A percentile compares a stretch with the other conserved stretches of the same genome.
phyloP scores from a whole-genome alignment of 2,329 filamentous ascomycete genomes.

The Rutstroemia sp. region DNA sequence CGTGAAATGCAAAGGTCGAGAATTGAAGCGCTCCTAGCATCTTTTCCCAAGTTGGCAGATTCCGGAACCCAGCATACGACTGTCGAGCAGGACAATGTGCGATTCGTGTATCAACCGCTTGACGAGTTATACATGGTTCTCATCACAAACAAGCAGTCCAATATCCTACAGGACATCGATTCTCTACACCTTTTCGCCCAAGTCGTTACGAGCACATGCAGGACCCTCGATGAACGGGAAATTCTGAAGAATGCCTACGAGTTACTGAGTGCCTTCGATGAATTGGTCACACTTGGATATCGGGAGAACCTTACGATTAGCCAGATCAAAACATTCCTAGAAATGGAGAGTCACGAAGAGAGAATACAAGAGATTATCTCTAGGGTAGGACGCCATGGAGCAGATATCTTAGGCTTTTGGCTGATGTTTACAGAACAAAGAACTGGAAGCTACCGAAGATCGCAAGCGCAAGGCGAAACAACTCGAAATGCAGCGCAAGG shows the following conservation, averaged over 20 bases:
- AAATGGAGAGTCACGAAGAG: conserved; percentile 99
- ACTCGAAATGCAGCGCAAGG: conserved; percentile 97
- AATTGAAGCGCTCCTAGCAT: conserved; percentile 92
- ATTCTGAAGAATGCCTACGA: conserved; percentile 95
- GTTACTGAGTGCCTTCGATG: conserved; percentile 91
- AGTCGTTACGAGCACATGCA: conserved; percentile 94
- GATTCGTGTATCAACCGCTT: conserved; percentile 97
- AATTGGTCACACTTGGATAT: conserved; percentile 92
- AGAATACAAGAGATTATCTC: conserved; percentile 98
- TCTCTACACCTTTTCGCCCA: conserved; percentile 96
- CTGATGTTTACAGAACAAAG: conserved; percentile 68
- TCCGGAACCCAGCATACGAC: conserved; percentile 95
- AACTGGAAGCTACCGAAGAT: conserved; percentile 95
- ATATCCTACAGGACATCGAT: conserved; percentile 98
- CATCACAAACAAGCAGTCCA: conserved; percentile 98
- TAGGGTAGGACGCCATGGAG: conserved; percentile 47
- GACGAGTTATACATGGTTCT: conserved; percentile 99
- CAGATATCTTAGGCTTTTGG: background rate
- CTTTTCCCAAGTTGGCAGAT: conserved; percentile 95
- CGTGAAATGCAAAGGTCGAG: conserved; percentile 94
- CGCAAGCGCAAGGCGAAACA: conserved; percentile 98
- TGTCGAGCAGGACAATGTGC: conserved; percentile 98
- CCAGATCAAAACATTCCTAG: conserved; percentile 98
- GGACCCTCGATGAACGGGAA: conserved; percentile 89
- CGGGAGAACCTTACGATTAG: conserved; percentile 91